Evolutionary conservation across 2,329 filamentous ascomycete species (phyloP), one percentile per base, ranked within the genome.

Genomic region (Sordariomycetes sp.): DNA sequence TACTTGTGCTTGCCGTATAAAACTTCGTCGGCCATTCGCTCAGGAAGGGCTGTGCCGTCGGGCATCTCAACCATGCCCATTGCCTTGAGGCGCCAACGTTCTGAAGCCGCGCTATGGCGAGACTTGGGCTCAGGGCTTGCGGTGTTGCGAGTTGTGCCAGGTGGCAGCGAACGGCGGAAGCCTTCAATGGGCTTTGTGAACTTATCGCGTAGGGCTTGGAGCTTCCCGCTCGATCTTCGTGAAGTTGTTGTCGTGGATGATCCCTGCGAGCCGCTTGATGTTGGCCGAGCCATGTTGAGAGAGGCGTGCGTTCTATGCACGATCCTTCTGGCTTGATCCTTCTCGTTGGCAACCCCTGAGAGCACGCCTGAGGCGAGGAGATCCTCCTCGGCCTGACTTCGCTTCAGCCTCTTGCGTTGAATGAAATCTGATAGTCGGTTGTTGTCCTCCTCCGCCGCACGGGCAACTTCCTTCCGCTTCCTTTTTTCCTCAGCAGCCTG

Each of bases 11-110:
- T 59, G 30, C 60, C 56, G 35, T 55, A 51, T 26, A 62, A 47
- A 43, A 68, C 61, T 18, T 69, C 62, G 23, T 60, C 45, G 10
- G 66, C 67, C 26, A 75, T 54, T 3, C 59, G 58, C 40, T 75
- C 70, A 6, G 70, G 70, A 3, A 72, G 44, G 39, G 67, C 70
- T 31, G 66, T 62, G n/a, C 70, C 63, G 40, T 75, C 63, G 5
- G 66, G 60, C 60, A 72, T 64, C 40, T 63, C 66, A 3, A 71
- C 66, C 14, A 74, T 59, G 8, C 63, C 65, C 63, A 68, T 66
- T 27, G 64, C 63, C 33, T 66, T 68, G 37, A 69, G 52, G 5
- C 56, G 52, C 65, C 65, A 69, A 25, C 60, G 53, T 34, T 63
- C 59, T 6, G 63, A 66, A 6, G 57, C 58, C 33, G 50, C 60